A percentile compares a stretch with the other conserved stretches of the same genome.
Conservation (phyloP, 768 basidiomycete genomes). For the Rhodosporidiobolus odoratus region DNA sequence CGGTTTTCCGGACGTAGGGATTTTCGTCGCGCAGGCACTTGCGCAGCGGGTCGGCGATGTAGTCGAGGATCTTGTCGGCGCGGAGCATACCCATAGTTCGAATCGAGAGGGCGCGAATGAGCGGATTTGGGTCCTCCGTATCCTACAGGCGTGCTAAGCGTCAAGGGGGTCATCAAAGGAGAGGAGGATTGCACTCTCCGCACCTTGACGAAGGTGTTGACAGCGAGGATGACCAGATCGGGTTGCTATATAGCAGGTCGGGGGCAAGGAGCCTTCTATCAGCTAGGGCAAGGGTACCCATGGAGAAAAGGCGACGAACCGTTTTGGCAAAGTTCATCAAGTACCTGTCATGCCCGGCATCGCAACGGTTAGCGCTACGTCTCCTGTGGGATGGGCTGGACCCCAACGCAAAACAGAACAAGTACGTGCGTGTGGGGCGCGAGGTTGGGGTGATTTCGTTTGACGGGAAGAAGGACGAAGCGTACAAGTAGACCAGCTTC, state of each 20-base stretch:
- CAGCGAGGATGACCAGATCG: constrained; percentile 95
- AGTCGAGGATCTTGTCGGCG: constrained; percentile 98
- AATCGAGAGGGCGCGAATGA: constrained; percentile 91
- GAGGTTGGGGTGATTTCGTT: neutral
- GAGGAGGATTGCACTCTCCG: too few relatives aligned
- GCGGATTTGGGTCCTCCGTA: constrained; percentile 90
- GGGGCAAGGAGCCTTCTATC: too few relatives aligned
- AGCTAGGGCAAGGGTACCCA: too few relatives aligned
- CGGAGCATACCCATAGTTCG: constrained; percentile 96
- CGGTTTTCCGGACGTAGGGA: constrained; percentile 97
- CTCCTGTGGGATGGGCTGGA: too few relatives aligned
- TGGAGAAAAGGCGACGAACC: neutral
- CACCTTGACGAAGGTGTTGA: constrained; percentile 88
- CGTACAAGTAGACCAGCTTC: constrained; percentile 68
- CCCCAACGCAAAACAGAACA: too few relatives aligned
- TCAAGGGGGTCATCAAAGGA: neutral
- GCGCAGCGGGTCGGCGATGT: constrained; percentile 89
- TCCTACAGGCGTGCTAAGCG: too few relatives aligned
- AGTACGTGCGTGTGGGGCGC: neutral
- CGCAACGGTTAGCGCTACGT: too few relatives aligned
- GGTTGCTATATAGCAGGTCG: constrained; percentile 58
- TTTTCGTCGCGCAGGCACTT: constrained; percentile 91
- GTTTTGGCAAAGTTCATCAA: constrained; percentile 99
- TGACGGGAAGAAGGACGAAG: neutral
- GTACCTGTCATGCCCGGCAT: constrained; percentile 53